These are phyloP conservation scores for Citrus maxima DNA, from an alignment of 345 rosid species.

Conservation along the genomic window DNA sequence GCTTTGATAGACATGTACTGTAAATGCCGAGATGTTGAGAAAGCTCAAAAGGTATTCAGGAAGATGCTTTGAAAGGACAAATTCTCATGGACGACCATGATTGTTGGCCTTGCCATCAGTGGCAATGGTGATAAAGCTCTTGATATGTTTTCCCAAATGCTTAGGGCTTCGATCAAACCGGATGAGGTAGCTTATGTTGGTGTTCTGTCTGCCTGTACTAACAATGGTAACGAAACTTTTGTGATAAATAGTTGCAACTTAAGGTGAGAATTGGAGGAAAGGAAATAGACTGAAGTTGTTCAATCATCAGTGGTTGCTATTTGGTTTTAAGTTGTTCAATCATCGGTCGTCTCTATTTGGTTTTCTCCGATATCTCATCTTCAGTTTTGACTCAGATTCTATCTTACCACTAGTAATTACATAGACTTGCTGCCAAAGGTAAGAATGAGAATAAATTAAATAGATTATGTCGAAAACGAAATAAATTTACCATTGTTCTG, in stretches of 20 bases:
- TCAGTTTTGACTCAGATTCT: too few species aligned
- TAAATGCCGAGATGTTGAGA: constrained; percentile 56
- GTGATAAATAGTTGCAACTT: background rate
- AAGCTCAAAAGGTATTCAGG: constrained; percentile 40
- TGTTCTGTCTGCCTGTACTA: constrained; percentile 47
- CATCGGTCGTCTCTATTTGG: background rate
- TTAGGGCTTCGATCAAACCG: constrained; percentile 44
- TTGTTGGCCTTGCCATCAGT: constrained; percentile 65
- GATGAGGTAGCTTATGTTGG: constrained; percentile 42
- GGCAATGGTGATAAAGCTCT: constrained; percentile 54
- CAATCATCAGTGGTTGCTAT: background rate
- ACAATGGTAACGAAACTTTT: constrained; percentile 27
- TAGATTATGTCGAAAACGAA: too few species aligned
- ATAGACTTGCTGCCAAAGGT: too few species aligned
- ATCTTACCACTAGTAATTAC: background rate
- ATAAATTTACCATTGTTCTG: too few species aligned
- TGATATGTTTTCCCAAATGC: constrained; percentile 51
- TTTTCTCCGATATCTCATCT: background rate
- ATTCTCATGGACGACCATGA: constrained; percentile 64
- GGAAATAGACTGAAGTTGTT: background rate
- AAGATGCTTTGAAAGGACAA: constrained; percentile 45
- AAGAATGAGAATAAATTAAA: too few species aligned
- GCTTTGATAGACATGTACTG: constrained; percentile 73
- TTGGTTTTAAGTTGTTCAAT: background rate
- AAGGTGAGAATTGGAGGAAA: background rate